Percentiles rank a stretch among this genome's conserved stretches.
phyloP scores from a whole-genome alignment of 2,329 filamentous ascomycete species.

The Colletotrichum horii region DNA sequence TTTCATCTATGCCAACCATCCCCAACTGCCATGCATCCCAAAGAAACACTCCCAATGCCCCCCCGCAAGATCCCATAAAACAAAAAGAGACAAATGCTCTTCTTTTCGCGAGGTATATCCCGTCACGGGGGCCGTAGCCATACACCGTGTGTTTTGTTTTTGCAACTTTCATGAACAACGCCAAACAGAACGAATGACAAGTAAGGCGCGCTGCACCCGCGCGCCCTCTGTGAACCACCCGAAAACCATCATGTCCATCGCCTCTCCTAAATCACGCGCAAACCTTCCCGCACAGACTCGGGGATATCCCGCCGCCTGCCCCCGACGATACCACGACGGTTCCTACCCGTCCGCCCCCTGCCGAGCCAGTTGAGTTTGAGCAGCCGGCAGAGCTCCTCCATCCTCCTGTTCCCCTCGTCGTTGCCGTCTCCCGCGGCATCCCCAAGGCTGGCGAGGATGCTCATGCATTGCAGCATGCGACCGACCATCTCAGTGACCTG shows the following conservation, averaged over 20 bases:
- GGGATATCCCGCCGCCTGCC: conserved; percentile 53
- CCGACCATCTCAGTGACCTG: conserved; percentile 94
- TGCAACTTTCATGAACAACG: not conserved
- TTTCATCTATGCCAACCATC: not conserved
- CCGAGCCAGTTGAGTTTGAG: conserved; percentile 98
- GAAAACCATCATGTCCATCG: not conserved
- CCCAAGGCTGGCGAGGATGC: conserved; percentile 78
- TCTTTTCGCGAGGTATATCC: conserved; percentile 4
- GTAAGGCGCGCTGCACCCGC: not conserved
- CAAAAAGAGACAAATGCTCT: conserved; percentile 15
- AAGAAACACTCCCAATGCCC: not conserved
- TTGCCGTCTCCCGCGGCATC: conserved; percentile 49
- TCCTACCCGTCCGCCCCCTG: conserved; percentile 84
- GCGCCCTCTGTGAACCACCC: not conserved
- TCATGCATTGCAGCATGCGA: conserved; percentile 94
- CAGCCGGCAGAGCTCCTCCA: conserved; percentile 83
- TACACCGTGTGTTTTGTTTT: not conserved
- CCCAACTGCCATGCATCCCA: not conserved
- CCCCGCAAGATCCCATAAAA: not conserved
- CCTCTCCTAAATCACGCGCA: conserved; percentile 39
- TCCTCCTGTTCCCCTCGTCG: conserved; percentile 77
- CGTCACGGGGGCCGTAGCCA: conserved; percentile 13
- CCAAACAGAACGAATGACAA: not conserved
- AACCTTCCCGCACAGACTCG: conserved; percentile 32
- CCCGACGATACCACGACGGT: conserved; percentile 88